Percentiles rank a stretch among this genome's conserved stretches.
Evolutionary conservation across 202 grass and related monocot genomes (phyloP).

Genomic region (Schoenoplectus tabernaemontani): DNA sequence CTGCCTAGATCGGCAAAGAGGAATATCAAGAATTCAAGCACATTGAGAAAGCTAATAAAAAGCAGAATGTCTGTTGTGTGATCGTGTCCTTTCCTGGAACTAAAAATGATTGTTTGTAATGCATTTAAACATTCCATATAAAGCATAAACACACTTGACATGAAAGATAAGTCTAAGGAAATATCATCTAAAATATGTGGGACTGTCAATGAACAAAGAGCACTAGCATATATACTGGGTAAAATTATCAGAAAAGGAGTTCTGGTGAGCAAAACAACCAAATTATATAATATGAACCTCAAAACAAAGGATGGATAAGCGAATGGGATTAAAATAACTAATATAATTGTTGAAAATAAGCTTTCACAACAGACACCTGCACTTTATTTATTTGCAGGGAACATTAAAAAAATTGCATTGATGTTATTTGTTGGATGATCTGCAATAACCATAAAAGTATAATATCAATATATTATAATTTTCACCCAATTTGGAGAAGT

Average conservation of each 20-base stretch:
- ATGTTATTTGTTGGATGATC: background rate
- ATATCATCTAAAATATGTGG: background rate
- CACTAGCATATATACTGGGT: background rate
- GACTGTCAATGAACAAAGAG: background rate
- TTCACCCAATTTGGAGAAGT: background rate
- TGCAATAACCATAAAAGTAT: background rate
- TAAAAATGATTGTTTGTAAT: background rate
- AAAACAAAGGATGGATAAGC: background rate
- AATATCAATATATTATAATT: background rate
- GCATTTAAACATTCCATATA: background rate
- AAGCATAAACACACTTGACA: background rate
- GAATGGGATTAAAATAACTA: background rate
- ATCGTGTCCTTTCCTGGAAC: background rate
- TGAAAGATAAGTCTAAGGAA: background rate
- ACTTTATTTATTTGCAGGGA: background rate
- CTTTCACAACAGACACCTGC: background rate
- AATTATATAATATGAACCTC: background rate
- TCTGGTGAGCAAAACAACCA: background rate
- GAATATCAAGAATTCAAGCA: background rate
- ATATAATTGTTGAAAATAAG: background rate
- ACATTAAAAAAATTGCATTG: background rate
- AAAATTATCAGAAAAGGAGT: background rate
- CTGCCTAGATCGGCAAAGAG: background rate
- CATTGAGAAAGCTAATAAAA: background rate
- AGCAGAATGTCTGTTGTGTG: background rate